A percentile compares a stretch with the other conserved stretches of the same genome.
Evolutionary conservation across 1,284 basidiomycete genomes (phyloP).

Genomic region (Exobasidium cylindrosporum): DNA sequence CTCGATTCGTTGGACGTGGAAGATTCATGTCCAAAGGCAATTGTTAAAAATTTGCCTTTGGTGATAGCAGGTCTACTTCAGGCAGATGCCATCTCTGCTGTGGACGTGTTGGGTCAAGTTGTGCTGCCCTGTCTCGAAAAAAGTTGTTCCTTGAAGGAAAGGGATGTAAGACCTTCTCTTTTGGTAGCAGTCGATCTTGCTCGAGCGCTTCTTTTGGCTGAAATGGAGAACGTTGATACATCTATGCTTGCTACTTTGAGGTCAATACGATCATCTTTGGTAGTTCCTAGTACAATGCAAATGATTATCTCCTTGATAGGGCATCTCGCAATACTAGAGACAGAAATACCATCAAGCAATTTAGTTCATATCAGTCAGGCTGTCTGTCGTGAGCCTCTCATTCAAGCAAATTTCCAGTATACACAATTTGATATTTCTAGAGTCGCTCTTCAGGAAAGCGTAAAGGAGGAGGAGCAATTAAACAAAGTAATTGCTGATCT

Average conservation of each 20-base stretch:
- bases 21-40: not conserved
- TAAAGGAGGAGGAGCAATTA: not conserved
- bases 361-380: not conserved
- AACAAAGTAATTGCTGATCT: not conserved
- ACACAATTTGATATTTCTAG: not conserved
- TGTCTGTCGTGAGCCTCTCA: not conserved
- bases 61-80: not conserved
- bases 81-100: not conserved
- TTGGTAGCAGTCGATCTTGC: slow-evolving; percentile 22
- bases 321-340: not conserved
- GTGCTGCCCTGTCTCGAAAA: not conserved
- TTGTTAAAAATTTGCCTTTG: not conserved
- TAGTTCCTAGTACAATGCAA: not conserved
- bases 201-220: slow-evolving; percentile 26
- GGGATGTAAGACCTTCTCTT: slow-evolving; percentile 22
- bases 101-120: not conserved
- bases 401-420: not conserved
- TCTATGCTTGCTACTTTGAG: slow-evolving; percentile 3
- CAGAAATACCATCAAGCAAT: not conserved
- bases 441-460: not conserved
- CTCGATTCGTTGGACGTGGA: not conserved
- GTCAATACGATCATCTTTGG: not conserved
- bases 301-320: not conserved
- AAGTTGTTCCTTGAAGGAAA: slow-evolving; percentile 13
- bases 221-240: slow-evolving; percentile 23